Evolutionary conservation across 2,329 filamentous ascomycete species (phyloP), one percentile per base, ranked within the genome.

Genomic region (Coniochaeta pulveracea): DNA sequence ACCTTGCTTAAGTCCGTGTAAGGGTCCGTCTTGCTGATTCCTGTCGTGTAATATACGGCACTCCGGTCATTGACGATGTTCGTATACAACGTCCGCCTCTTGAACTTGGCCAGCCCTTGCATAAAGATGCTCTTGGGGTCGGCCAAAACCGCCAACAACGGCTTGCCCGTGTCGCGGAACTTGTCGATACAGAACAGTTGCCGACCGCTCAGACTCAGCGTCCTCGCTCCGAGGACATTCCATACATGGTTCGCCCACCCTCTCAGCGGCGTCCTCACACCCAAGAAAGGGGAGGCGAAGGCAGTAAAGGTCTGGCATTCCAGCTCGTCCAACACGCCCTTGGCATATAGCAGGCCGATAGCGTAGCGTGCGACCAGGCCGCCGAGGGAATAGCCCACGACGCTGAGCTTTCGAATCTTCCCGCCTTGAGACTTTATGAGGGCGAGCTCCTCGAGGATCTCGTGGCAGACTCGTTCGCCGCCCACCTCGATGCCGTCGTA

Each of bases 291-390:
- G 19, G 82, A 80, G 5, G 83, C 89, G 56, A 96, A 95, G 1
- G 88, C 94, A 3, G 81, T 85, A 57, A 96, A 95, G 63, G 93
- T 95, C 72, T 80, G 40, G 7, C 89, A 89, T 50, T 85, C 69
- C 17, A 96, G 66, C 37, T 69, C 68, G 36, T 93, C 79, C 36
- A 96, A 76, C 37, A 85, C 66, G 7, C 86, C 85, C 47, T 81
- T 83, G 35, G 83, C 78, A 46, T 88, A 75, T 4, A 96, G 65
- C 47, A 96, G 60, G 0, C 89, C 89, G 36, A 94, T 70, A 2
- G 84, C 81, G 60, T 94, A 96, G 38, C 89, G 72, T 8, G 85
- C 77, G 4, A 96, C 76, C 6, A 96, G 63, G 0, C 89, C 89
- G 28, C 89, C 89, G 2, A 95, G 66, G 0, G 85, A 93, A 55